These are phyloP conservation scores for Sanghuangporus sanghuang DNA, from an alignment of 1,284 basidiomycete genomes.

Conservation along the genomic window DNA sequence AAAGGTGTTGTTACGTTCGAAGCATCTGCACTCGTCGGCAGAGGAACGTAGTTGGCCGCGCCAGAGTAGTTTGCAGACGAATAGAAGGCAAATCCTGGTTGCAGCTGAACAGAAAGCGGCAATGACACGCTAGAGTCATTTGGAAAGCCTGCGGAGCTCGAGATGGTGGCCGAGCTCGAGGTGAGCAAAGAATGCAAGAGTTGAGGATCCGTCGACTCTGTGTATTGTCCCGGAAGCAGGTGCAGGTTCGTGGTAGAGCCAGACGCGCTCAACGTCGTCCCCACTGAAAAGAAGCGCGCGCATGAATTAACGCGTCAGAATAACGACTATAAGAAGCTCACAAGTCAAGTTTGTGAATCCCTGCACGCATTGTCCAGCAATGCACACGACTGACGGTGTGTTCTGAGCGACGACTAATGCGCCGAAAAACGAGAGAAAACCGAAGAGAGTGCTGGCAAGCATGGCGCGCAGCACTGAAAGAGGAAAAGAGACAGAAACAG, in stretches of 20 bases:
- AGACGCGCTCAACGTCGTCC: constrained; percentile 52
- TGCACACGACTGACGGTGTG: constrained; percentile 51
- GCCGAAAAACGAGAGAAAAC: constrained; percentile 35
- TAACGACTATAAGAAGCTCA: constrained; percentile 30
- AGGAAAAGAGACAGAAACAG: constrained; percentile 27
- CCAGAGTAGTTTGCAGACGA: constrained; percentile 57
- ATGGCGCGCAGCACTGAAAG: constrained; percentile 32
- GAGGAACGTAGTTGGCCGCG: constrained; percentile 48
- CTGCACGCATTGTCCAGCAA: constrained; percentile 79
- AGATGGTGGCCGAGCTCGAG: constrained; percentile 51
- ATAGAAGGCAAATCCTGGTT: constrained; percentile 61
- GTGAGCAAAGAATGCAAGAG: constrained; percentile 63
- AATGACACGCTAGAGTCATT: constrained; percentile 44
- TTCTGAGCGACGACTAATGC: constrained; percentile 41
- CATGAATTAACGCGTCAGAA: not conserved
- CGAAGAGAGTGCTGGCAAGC: constrained; percentile 42
- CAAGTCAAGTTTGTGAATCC: constrained; percentile 66
- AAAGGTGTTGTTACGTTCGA: constrained; percentile 48
- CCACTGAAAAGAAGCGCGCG: constrained; percentile 44
- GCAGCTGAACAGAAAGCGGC: constrained; percentile 58
- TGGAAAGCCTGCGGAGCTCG: constrained; percentile 56
- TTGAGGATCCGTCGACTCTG: constrained; percentile 61
- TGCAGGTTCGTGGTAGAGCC: constrained; percentile 48
- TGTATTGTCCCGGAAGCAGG: constrained; percentile 71
- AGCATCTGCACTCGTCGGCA: constrained; percentile 42